phyloP scores from a whole-genome alignment of 1,284 basidiomycete species.

The Rhodotorula sp. region DNA sequence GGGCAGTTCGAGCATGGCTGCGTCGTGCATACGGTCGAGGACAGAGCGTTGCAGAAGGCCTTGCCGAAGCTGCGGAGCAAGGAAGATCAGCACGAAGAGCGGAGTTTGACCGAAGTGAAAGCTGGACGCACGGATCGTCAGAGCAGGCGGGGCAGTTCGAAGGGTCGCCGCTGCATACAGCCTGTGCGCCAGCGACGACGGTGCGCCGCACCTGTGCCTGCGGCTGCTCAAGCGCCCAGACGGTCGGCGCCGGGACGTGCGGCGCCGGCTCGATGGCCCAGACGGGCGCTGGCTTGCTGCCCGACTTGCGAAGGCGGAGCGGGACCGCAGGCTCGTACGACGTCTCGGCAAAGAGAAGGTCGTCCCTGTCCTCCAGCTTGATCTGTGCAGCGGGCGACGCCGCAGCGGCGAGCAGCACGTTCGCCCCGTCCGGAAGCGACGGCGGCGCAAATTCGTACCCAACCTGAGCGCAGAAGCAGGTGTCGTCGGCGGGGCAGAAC shows the following conservation, averaged over 20 bases:
- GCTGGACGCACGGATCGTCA: slow-evolving; percentile 44
- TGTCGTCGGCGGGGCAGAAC: slow-evolving; percentile 26
- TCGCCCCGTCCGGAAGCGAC: neutral
- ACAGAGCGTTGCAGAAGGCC: slow-evolving; percentile 42
- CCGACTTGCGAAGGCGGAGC: slow-evolving; percentile 13
- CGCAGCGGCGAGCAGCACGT: neutral
- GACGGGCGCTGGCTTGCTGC: slow-evolving; percentile 17
- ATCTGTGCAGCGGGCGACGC: slow-evolving; percentile 2
- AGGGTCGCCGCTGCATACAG: slow-evolving; percentile 43
- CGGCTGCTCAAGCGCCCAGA: slow-evolving; percentile 33
- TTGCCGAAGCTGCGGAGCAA: slow-evolving; percentile 34
- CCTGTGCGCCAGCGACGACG: slow-evolving; percentile 15
- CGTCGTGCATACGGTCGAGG: slow-evolving; percentile 36
- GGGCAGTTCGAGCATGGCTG: slow-evolving; percentile 42
- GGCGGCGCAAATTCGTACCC: slow-evolving; percentile 29
- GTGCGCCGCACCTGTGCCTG: neutral
- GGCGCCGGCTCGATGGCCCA: slow-evolving; percentile 29
- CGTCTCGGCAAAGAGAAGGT: slow-evolving; percentile 6
- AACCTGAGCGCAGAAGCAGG: slow-evolving; percentile 42
- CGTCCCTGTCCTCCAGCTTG: slow-evolving; percentile 12
- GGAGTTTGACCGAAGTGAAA: neutral
- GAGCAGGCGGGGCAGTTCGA: slow-evolving; percentile 45
- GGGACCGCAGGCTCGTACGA: slow-evolving; percentile 27
- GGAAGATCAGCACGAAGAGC: neutral
- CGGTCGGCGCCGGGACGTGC: slow-evolving; percentile 4